These are phyloP conservation scores for Laburnicola sp. DNA, from an alignment of 2,329 filamentous ascomycete genomes.

Conservation along the genomic window DNA sequence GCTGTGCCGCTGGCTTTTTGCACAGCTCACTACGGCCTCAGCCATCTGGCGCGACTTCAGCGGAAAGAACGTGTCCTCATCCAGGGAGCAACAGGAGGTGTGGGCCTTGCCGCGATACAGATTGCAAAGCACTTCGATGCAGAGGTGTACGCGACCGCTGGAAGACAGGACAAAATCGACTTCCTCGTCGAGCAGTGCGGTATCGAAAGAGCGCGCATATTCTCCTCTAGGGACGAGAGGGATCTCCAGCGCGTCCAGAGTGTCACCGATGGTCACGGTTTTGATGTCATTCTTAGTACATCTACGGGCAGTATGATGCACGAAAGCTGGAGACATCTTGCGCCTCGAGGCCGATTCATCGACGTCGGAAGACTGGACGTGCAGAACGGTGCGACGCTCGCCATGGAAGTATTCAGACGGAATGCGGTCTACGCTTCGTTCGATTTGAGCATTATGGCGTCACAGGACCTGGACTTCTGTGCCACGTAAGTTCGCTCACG, in stretches of 20 bases:
- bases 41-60: slow-evolving; percentile 19
- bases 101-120: slow-evolving; percentile 26
- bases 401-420: slow-evolving; percentile 8
- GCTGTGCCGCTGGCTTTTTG: slow-evolving; percentile 23
- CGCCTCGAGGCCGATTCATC: slow-evolving; percentile 32
- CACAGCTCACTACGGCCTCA: slow-evolving; percentile 27
- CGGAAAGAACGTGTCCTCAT: slow-evolving; percentile 20
- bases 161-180: slow-evolving; percentile 17
- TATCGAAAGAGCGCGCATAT: slow-evolving; percentile 7
- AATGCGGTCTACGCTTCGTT: slow-evolving; percentile 17
- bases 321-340: slow-evolving; percentile 23
- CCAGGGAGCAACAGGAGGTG: slow-evolving; percentile 19
- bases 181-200: slow-evolving; percentile 18
- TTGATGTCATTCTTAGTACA: slow-evolving; percentile 36
- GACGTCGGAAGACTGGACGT: slow-evolving; percentile 16
- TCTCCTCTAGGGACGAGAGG: background rate
- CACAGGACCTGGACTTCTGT: background rate
- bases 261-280: slow-evolving; percentile 26
- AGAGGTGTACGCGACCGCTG: slow-evolving; percentile 29
- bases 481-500: background rate
- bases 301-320: slow-evolving; percentile 24
- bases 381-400: background rate
- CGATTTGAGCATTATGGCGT: slow-evolving; percentile 5
- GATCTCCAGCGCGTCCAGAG: background rate
- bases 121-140: slow-evolving; percentile 15